A percentile compares a stretch with the other conserved stretches of the same genome.
Conservation (phyloP, 2,329 filamentous ascomycete genomes). For the Conoideocrella luteorostrata region DNA sequence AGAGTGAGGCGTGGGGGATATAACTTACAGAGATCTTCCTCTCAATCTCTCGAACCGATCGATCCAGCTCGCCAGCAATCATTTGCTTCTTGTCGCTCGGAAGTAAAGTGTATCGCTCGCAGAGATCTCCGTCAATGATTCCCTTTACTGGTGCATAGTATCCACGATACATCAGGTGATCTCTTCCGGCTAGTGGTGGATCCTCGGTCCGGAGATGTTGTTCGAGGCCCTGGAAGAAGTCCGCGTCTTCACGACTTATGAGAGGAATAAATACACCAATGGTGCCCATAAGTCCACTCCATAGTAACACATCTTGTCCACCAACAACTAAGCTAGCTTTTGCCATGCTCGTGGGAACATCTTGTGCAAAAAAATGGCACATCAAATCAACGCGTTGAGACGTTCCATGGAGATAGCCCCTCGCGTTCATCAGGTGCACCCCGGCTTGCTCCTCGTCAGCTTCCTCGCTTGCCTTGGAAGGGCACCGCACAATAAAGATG, state of each 20-base stretch:
- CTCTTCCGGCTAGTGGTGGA: conserved; percentile 79
- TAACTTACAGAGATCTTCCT: conserved; percentile 72
- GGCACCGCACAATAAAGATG: conserved; percentile 84
- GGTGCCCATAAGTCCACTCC: conserved; percentile 91
- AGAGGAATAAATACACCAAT: conserved; percentile 93
- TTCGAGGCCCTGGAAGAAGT: conserved; percentile 95
- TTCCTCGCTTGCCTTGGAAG: conserved; percentile 77
- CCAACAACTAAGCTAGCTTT: conserved; percentile 88
- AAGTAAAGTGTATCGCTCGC: conserved; percentile 81
- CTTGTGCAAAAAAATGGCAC: conserved; percentile 84
- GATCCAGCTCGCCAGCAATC: conserved; percentile 89
- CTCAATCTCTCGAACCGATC: conserved; percentile 88
- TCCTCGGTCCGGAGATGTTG: conserved; percentile 81
- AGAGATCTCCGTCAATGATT: conserved; percentile 92
- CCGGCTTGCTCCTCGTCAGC: conserved; percentile 89
- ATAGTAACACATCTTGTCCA: conserved; percentile 84
- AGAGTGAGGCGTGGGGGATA: too few relatives aligned
- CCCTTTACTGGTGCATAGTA: conserved; percentile 97
- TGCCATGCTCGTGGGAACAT: conserved; percentile 84
- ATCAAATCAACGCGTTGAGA: conserved; percentile 79
- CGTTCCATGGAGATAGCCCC: conserved; percentile 83
- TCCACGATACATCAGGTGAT: conserved; percentile 90
- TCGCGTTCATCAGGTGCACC: conserved; percentile 83
- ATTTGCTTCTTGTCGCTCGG: conserved; percentile 86
- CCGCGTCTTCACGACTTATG: conserved; percentile 82